phyloP scores from a whole-genome alignment of 257 asterid genomes.

The Nicotiana undulata region DNA sequence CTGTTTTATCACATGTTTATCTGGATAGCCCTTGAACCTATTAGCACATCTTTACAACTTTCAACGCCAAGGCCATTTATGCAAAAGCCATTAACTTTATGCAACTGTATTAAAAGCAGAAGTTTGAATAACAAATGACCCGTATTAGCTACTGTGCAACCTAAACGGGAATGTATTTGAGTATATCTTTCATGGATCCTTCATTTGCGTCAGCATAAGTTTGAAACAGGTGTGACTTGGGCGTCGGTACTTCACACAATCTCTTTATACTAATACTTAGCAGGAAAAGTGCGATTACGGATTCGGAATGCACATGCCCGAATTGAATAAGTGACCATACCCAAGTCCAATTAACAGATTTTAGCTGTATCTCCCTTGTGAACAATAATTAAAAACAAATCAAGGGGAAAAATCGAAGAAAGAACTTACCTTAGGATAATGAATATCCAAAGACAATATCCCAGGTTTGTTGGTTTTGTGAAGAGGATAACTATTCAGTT shows the following conservation, averaged over 20 bases:
- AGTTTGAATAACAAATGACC: not conserved
- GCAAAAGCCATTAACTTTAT: not conserved
- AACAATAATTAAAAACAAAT: not conserved
- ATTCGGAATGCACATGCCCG: not conserved
- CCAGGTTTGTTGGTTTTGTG: slow-evolving; percentile 96
- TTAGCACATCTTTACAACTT: not conserved
- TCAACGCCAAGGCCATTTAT: not conserved
- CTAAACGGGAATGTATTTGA: not conserved
- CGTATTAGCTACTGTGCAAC: not conserved
- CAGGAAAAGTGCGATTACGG: not conserved
- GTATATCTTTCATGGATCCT: not conserved
- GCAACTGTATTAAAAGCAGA: not conserved
- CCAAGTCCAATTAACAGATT: not conserved
- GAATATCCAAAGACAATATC: slow-evolving; percentile 77
- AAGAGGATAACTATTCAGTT: slow-evolving; percentile 85
- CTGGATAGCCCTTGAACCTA: not conserved
- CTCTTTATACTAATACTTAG: not conserved
- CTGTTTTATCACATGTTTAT: not conserved
- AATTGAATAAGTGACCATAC: not conserved
- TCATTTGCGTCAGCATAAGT: not conserved
- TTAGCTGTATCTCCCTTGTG: not conserved
- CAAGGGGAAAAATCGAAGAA: not conserved
- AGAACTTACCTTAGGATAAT: slow-evolving; percentile 53
- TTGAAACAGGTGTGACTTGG: not conserved
- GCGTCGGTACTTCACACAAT: not conserved